Percentiles rank a stretch among this genome's conserved stretches.
These are phyloP conservation scores for Paratinospora sagittata DNA, from an alignment of 164 flowering plant species.

Conservation along the genomic window DNA sequence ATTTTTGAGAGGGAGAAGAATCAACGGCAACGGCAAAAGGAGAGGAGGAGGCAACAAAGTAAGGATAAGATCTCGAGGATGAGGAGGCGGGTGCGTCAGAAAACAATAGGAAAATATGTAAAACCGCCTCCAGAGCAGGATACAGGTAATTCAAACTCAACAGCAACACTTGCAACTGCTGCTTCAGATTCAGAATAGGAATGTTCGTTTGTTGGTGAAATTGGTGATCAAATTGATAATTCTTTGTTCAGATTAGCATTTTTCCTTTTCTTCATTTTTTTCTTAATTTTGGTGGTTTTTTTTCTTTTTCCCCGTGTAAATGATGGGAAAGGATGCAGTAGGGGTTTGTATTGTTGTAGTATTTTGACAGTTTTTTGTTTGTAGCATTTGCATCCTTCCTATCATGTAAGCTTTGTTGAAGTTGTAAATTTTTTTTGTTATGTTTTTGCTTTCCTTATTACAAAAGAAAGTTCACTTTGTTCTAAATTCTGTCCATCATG, in stretches of 20 bases:
- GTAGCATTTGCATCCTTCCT: slow-evolving; percentile 35
- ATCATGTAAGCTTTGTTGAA: slow-evolving; percentile 15
- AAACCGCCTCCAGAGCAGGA: slow-evolving; percentile 70
- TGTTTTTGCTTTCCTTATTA: neutral
- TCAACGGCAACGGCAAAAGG: slow-evolving; percentile 46
- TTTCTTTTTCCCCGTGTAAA: too few relatives aligned
- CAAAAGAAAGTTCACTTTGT: neutral
- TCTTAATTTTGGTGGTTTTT: slow-evolving; percentile 8
- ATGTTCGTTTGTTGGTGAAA: slow-evolving; percentile 3
- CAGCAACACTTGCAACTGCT: slow-evolving; percentile 11
- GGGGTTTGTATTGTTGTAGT: slow-evolving; percentile 17
- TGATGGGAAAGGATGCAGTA: slow-evolving; percentile 25
- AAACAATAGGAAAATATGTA: slow-evolving; percentile 72
- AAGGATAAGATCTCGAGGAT: slow-evolving; percentile 63
- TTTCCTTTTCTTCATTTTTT: slow-evolving; percentile 11
- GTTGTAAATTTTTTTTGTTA: slow-evolving; percentile 24
- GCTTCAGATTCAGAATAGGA: slow-evolving; percentile 2
- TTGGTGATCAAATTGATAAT: slow-evolving; percentile 24
- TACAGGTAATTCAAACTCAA: slow-evolving; percentile 28
- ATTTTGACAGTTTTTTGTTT: slow-evolving; percentile 21
- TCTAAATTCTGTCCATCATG: neutral
- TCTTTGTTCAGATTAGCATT: slow-evolving; percentile 13
- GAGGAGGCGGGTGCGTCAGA: slow-evolving; percentile 48
- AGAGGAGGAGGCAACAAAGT: slow-evolving; percentile 55
- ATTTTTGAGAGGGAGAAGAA: slow-evolving; percentile 68